Conservation (phyloP, 768 basidiomycete species). For the Podaxis rugospora region DNA sequence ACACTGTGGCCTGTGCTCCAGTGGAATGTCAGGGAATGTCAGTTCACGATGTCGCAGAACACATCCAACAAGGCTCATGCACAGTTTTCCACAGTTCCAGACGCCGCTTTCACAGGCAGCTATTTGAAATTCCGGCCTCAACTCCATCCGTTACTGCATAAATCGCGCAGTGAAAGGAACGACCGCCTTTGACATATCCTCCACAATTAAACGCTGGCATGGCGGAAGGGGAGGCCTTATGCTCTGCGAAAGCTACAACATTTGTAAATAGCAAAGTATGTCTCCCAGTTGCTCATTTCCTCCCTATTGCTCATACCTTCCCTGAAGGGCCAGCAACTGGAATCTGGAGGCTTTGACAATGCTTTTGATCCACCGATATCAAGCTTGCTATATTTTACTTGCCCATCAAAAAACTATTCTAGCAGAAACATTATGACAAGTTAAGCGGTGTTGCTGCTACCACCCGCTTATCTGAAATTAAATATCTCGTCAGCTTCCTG, state of each 20-base stretch:
- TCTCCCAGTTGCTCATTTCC: background rate
- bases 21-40: background rate
- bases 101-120: background rate
- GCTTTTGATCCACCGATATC: background rate
- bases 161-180: background rate
- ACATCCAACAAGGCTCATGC: background rate
- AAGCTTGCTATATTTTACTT: background rate
- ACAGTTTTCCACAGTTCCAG: background rate
- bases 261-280: background rate
- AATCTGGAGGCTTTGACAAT: background rate
- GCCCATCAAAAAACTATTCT: background rate
- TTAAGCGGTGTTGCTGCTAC: background rate
- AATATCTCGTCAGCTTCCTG: background rate
- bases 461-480: background rate
- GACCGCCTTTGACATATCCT: background rate
- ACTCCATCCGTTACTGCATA: background rate
- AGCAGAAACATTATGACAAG: constrained; percentile 1
- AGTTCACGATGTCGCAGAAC: background rate
- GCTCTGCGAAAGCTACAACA: background rate
- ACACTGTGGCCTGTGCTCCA: background rate
- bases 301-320: background rate
- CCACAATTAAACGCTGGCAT: background rate
- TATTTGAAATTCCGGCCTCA: background rate
- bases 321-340: background rate
- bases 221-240: background rate